These are phyloP conservation scores for Aspergillus texensis DNA, from an alignment of 2,329 filamentous ascomycete genomes.

Conservation along the genomic window DNA sequence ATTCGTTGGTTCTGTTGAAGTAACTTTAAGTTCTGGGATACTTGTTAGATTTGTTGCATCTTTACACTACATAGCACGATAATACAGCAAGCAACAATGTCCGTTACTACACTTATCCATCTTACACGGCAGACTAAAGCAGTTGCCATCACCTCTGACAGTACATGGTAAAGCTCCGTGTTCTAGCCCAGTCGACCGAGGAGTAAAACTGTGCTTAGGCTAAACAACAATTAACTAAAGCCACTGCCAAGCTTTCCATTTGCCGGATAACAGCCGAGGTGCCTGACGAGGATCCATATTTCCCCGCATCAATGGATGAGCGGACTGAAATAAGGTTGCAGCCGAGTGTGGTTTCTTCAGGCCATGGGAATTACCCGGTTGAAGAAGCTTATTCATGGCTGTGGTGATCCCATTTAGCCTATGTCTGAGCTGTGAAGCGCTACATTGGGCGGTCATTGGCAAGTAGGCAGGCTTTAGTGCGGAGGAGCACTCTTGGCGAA, in stretches of 20 bases:
- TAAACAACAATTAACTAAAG: background rate
- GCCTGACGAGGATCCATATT: background rate
- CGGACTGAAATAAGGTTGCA: background rate
- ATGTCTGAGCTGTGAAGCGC: background rate
- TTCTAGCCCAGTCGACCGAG: background rate
- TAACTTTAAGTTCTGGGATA: background rate
- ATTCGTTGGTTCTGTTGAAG: background rate
- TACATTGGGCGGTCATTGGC: background rate
- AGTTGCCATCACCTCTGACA: no score
- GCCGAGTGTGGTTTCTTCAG: background rate
- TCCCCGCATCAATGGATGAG: background rate
- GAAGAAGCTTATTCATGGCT: background rate
- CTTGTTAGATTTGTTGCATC: background rate
- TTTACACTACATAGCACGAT: background rate
- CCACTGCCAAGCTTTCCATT: background rate
- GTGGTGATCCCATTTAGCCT: slow-evolving; percentile 4
- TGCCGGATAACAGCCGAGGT: background rate
- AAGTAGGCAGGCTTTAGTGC: no score
- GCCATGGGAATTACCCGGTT: slow-evolving; percentile 2
- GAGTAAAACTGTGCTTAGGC: background rate
- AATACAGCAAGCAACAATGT: background rate
- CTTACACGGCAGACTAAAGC: background rate
- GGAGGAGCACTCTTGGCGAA: background rate
- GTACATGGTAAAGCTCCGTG: background rate
- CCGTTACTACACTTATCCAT: background rate